Base-by-base conservation (phyloP, 352 stramenopile species). In the Phytophthora ramorum region DNA sequence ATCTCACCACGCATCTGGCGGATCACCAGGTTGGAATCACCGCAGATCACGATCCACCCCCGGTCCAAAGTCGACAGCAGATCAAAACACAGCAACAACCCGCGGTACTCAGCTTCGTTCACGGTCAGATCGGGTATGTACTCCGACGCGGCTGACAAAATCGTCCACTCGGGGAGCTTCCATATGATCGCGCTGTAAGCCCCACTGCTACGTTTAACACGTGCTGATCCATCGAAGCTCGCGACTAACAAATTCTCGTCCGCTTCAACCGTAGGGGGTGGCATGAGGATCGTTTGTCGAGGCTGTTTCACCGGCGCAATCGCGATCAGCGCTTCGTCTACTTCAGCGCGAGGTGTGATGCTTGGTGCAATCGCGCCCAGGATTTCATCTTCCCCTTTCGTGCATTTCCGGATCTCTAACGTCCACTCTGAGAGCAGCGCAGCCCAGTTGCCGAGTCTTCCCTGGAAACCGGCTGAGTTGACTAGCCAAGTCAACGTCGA, bases 401-500 rank as follows among this genome's bases (percentile, higher is more conserved):
- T 44, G 16, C 37, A 44, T 14, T 44, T 20, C 37, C 3, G 3
- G 37, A 44, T 44, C 20, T 44, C 37, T 7, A 44, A 44, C 37
- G 37, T 44, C 37, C 37, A 44, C 3, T 10, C 3, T 20, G 37
- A 44, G 7, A 44, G 37, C 37, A 44, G 16, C 3, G 37, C 37
- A 6, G 12, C 37, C 12, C 37, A 44, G 3, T 20, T 10, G 4
- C 37, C 37, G 1, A 44, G 16, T 20, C 12, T 10, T 14, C 37
- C 37, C 7, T 44, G 16, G 2, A 44, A 7, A 4, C 37, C 37
- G 16, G 37, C 13, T 5, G 37, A 17, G 12, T 19, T 17, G 37
- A 44, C 17, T 7, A 44, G 37, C 46, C 58, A 65, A 0, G 37
- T 47, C 22, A 65, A 6, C 14, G 46, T 65, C 0, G 57, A 65